Evolutionary conservation across 768 basidiomycete species (phyloP), one percentile per base, ranked within the genome.

Genomic region (Psilocybe sp.): DNA sequence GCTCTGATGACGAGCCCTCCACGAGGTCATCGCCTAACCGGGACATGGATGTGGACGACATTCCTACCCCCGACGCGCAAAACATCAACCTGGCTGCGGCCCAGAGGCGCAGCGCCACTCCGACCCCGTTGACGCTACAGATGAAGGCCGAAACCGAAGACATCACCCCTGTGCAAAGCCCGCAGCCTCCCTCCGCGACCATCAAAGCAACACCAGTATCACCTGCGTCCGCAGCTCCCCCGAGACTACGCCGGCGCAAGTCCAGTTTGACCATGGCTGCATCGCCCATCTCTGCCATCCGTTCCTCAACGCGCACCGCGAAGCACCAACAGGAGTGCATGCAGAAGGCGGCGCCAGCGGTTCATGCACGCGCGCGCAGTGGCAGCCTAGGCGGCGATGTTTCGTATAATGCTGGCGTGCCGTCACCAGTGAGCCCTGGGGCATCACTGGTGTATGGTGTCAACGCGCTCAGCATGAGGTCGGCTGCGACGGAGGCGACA

Each of bases 201-300:
- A 37, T 15, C 20, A 11, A 33, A 6, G 23, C 43, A 32, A 19
- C 60, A 48, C 4, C 44, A 51, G 19, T 41, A 36, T 49, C 56
- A 50, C 11, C 14, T 31, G 4, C 44, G 15, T 15, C 8, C 34
- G 5, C 50, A 54, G 12, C 60, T 49, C 20, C 76, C 78, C 19
- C 74, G 7, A 28, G 73, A 32, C 73, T 82, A 20, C 80, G 86
- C 41, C 77, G 75, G 45, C 78, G 86, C 37, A 80, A 83, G 37
- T 85, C 83, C 14, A 86, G 84, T 34, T 64, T 87, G 28, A 85
- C 79, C 4, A 53, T 81, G 16, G 73, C 66, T 3, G 68, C 72
- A 11, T 80, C 74, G 7, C 81, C 84, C 1, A 78, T 85, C 65
- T 71, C 72, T 37, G 61, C 71, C 33, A 82, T 87, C 56, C 84